Evolutionary conservation across 768 basidiomycete species (phyloP), one percentile per base, ranked within the genome.

Genomic region (Coprinopsis sp.): DNA sequence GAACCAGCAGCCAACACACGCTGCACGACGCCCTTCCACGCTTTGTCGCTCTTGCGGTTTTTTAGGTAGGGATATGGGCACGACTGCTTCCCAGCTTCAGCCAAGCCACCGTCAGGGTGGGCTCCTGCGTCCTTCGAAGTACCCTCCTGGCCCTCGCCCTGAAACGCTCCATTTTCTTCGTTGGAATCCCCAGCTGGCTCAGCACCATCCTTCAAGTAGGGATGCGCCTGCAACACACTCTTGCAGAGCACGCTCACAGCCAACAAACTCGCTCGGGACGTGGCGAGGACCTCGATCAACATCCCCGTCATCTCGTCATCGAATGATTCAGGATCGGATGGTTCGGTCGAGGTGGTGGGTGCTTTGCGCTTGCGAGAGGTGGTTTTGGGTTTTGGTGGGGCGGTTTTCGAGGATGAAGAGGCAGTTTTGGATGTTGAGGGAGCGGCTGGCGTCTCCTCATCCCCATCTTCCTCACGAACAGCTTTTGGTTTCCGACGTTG

Each of bases 221-320:
- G 82, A 36, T 79, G 79, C 7, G 66, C 65, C 51, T 71, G 69
- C 60, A 76, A 71, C 21, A 84, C 66, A 37, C 69, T 64, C 49
- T 69, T 72, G 56, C 74, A 77, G 16, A 88, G 64, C 21, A 72
- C 62, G 2, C 77, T 72, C 2, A 74, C 68, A 16, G 84, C 71
- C 51, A 86, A 16, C 80, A 80, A n/a, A 1, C 83, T 83, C 16
- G 84, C 83, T 18, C 86, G 78, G 3, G 84, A 82, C n/a, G 76
- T 74, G 11, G 83, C 85, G 62, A 88, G 71, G 29, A 74, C 73
- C 66, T 87, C 83, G 52, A 87, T 76, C 1, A 87, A 64, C 76
- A 87, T 74, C 2, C 85, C 85, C 40, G 72, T 73, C 19, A 84
- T 59, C 53, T 82, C 79, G 0, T 58, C 55, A 49, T 71, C 27